Percentiles rank a stretch among this genome's conserved stretches.
Conservation (phyloP, 2,329 filamentous ascomycete genomes). For the Harringtonia aguacate region DNA sequence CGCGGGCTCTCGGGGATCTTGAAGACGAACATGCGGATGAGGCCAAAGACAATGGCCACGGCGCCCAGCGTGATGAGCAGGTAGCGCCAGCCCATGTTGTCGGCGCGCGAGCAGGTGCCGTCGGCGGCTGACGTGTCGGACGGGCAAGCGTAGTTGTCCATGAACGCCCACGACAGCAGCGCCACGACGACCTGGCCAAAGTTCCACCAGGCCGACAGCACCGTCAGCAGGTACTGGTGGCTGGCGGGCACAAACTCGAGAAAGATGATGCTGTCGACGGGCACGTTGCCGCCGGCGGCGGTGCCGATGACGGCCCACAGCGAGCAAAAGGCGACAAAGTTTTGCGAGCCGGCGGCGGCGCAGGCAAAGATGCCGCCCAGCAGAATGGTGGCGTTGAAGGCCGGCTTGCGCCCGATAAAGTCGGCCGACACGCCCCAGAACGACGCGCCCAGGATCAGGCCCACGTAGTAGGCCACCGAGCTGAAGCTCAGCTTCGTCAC, state of each 20-base stretch:
- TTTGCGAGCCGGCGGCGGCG: conserved; percentile 44
- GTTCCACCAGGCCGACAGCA: conserved; percentile 22
- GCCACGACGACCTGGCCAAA: conserved; percentile 37
- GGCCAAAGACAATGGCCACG: conserved; percentile 6
- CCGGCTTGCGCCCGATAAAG: conserved; percentile 22
- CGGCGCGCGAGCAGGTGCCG: conserved; percentile 1
- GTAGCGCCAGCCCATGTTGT: conserved; percentile 13
- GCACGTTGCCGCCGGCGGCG: conserved; percentile 35
- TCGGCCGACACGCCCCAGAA: conserved; percentile 29
- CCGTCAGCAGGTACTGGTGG: conserved; percentile 36
- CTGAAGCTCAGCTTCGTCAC: conserved; percentile 17
- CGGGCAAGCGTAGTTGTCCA: conserved; percentile 18
- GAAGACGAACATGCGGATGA: conserved; percentile 13
- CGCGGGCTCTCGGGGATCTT: conserved; percentile 32
- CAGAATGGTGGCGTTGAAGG: conserved; percentile 33
- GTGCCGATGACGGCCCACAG: conserved; percentile 30
- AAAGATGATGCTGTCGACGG: conserved; percentile 40
- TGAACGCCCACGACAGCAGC: conserved; percentile 28
- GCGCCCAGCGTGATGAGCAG: conserved; percentile 9
- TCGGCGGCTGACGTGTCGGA: conserved; percentile 1
- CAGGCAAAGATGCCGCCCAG: conserved; percentile 43
- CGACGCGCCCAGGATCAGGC: conserved; percentile 32
- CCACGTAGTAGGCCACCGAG: conserved; percentile 27
- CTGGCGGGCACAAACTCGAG: conserved; percentile 37
- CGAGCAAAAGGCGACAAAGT: conserved; percentile 38